Percentiles rank a stretch among this genome's conserved stretches.
Evolutionary conservation across 208 protist species (phyloP).

Genomic region (Naegleria lovaniensis): DNA sequence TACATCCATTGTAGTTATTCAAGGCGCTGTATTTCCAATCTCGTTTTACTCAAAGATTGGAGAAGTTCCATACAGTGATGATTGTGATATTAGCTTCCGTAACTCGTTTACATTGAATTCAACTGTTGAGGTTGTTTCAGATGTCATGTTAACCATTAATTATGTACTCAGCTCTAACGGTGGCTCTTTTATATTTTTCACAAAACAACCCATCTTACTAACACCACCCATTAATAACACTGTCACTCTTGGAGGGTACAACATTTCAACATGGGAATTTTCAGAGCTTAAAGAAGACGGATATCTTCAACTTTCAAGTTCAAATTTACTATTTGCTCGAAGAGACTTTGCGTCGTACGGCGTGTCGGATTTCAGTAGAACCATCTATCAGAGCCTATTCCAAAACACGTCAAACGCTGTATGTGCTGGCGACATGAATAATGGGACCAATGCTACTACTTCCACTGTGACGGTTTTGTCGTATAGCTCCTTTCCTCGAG

Average conservation of each 20-base stretch:
- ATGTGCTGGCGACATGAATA: too few species aligned
- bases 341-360: too few species aligned
- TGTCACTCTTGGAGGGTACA: too few species aligned
- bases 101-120: background rate
- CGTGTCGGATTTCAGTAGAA: too few species aligned
- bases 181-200: background rate
- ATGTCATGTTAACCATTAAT: background rate
- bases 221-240: too few species aligned
- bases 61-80: background rate
- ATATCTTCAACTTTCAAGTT: too few species aligned
- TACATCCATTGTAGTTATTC: background rate
- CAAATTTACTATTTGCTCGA: too few species aligned
- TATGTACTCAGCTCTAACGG: background rate
- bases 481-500: background rate
- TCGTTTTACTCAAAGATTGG: background rate
- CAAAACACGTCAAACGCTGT: too few species aligned
- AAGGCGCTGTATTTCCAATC: background rate
- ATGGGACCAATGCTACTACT: background rate
- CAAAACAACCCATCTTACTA: background rate
- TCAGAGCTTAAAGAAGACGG: too few species aligned
- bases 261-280: too few species aligned
- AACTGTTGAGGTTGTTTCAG: background rate
- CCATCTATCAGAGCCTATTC: too few species aligned
- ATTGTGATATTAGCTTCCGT: background rate
- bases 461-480: background rate